phyloP scores from a whole-genome alignment of 805 yeast genomes.

The Lachancea thermotolerans region DNA sequence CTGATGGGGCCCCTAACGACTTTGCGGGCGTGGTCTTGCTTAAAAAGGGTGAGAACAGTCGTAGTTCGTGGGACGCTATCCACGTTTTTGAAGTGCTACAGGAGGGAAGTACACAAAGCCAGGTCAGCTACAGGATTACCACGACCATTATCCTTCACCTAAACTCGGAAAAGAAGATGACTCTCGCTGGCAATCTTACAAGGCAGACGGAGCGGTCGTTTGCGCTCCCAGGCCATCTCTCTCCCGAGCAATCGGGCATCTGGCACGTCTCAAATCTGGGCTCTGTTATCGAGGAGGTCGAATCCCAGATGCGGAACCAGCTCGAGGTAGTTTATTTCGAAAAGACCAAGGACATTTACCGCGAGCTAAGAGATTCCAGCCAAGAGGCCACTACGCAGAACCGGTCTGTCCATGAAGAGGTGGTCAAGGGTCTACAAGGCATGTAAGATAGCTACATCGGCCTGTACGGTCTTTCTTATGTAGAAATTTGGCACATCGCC shows the following conservation, averaged over 20 bases:
- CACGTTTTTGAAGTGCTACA: conserved; percentile 78
- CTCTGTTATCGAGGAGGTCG: conserved; percentile 77
- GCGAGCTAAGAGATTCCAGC: conserved; percentile 48
- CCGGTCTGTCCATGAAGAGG: conserved; percentile 30
- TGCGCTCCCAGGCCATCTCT: conserved; percentile 30
- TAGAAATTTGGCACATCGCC: neutral
- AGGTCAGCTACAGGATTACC: conserved; percentile 62
- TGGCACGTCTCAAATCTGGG: conserved; percentile 81
- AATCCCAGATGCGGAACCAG: conserved; percentile 76
- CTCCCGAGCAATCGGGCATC: neutral
- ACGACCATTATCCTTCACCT: conserved; percentile 82
- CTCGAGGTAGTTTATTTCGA: conserved; percentile 93
- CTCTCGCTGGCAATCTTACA: conserved; percentile 75
- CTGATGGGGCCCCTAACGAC: conserved; percentile 16
- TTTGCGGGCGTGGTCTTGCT: conserved; percentile 90
- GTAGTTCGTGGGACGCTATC: conserved; percentile 83
- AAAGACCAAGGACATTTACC: conserved; percentile 81
- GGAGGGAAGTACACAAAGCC: conserved; percentile 10
- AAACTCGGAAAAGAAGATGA: conserved; percentile 33
- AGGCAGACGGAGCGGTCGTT: conserved; percentile 66
- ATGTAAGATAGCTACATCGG: conserved; percentile 10
- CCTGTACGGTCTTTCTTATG: neutral
- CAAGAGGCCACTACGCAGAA: conserved; percentile 18
- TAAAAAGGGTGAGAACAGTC: conserved; percentile 46
- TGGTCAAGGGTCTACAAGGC: conserved; percentile 33